These are phyloP conservation scores for Raphanus raphanistrum DNA, from an alignment of 345 rosid genomes.

Conservation along the genomic window DNA sequence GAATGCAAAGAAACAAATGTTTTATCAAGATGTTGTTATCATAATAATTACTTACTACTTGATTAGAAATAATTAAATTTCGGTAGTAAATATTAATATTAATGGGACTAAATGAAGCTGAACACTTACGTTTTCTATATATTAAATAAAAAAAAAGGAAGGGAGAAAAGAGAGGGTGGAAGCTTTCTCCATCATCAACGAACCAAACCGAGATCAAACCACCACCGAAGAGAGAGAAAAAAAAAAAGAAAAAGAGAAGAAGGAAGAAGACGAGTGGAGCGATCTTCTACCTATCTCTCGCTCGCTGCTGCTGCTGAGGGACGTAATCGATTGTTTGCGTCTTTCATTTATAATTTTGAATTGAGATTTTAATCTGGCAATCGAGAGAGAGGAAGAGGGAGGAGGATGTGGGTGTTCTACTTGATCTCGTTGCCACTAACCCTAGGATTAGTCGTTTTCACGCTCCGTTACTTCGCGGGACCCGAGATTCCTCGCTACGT, in stretches of 20 bases:
- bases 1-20: neutral
- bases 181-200: constrained; percentile 22
- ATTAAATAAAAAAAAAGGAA: neutral
- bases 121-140: constrained; percentile 16
- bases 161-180: neutral
- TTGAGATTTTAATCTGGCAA: neutral
- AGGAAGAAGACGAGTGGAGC: constrained; percentile 12
- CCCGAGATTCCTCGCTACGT: constrained; percentile 96
- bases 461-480: constrained; percentile 86
- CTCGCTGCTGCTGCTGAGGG: neutral
- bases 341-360: neutral
- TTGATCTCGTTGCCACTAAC: constrained; percentile 96
- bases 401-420: constrained; percentile 92
- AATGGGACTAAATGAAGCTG: constrained; percentile 19
- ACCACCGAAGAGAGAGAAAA: too few relatives aligned
- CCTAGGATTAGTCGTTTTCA: constrained; percentile 81
- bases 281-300: constrained; percentile 16
- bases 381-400: constrained; percentile 12
- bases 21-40: neutral
- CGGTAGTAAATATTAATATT: neutral
- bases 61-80: too few relatives aligned
- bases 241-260: neutral
- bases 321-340: neutral
- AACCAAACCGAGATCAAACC: constrained; percentile 29
- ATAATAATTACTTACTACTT: too few relatives aligned